These are phyloP conservation scores for Candida pseudoviswanathii DNA, from an alignment of 1,139 yeast genomes.

Conservation along the genomic window DNA sequence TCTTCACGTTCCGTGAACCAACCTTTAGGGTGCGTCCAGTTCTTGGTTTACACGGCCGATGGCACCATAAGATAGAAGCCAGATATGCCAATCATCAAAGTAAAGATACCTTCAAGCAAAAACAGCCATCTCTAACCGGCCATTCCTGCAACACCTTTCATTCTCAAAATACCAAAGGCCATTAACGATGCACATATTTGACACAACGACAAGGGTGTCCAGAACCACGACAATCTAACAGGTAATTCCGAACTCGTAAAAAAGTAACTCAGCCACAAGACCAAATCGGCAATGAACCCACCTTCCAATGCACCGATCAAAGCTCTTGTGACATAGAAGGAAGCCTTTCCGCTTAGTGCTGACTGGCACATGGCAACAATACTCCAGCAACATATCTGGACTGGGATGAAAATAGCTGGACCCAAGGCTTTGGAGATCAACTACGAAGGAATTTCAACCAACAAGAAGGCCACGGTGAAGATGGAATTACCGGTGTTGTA, in stretches of 20 bases:
- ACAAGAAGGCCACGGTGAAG: slow-evolving; percentile 27
- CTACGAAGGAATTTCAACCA: slow-evolving; percentile 38
- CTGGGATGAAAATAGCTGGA: slow-evolving; percentile 34
- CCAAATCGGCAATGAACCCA: slow-evolving; percentile 36
- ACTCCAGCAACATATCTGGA: slow-evolving; percentile 36
- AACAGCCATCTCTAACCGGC: slow-evolving; percentile 70
- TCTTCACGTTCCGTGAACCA: slow-evolving; percentile 68
- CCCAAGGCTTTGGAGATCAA: slow-evolving; percentile 35
- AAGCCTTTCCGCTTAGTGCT: slow-evolving; percentile 24
- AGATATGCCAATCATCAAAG: slow-evolving; percentile 55
- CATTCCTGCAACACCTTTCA: slow-evolving; percentile 27
- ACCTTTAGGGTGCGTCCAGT: slow-evolving; percentile 56
- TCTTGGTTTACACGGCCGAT: slow-evolving; percentile 55
- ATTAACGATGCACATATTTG: slow-evolving; percentile 40
- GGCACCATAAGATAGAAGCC: slow-evolving; percentile 63
- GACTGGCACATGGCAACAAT: slow-evolving; percentile 32
- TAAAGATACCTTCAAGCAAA: slow-evolving; percentile 61
- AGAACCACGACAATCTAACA: slow-evolving; percentile 25
- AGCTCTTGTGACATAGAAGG: slow-evolving; percentile 29
- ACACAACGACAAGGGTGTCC: slow-evolving; percentile 19
- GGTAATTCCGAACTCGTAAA: slow-evolving; percentile 31
- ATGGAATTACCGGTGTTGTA: slow-evolving; percentile 36
- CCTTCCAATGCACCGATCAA: slow-evolving; percentile 34
- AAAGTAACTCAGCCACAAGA: slow-evolving; percentile 30
- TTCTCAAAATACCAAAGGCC: slow-evolving; percentile 33